These are phyloP conservation scores for Camelina neglecta DNA, from an alignment of 345 rosid genomes.

Conservation along the genomic window DNA sequence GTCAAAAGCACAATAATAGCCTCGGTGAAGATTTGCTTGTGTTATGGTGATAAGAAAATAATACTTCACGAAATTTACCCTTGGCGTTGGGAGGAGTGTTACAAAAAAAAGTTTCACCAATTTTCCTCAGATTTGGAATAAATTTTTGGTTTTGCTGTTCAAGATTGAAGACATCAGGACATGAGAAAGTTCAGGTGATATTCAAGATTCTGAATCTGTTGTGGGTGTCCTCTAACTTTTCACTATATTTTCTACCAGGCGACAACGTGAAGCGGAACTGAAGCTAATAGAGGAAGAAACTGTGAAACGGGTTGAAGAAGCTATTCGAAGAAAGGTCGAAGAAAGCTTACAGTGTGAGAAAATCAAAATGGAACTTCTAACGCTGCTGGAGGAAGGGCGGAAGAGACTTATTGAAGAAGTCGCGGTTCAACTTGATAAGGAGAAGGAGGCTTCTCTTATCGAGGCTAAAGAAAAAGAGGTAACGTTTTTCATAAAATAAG, in stretches of 20 bases:
- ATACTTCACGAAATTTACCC: slow-evolving; percentile 10
- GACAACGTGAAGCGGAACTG: slow-evolving; percentile 84
- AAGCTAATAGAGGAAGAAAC: slow-evolving; percentile 96
- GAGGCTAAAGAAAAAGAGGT: slow-evolving; percentile 88
- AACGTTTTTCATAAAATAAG: slow-evolving; percentile 13
- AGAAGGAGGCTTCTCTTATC: slow-evolving; percentile 68
- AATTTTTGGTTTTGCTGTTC: slow-evolving; percentile 35
- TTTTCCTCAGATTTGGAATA: slow-evolving; percentile 23
- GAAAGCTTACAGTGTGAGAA: slow-evolving; percentile 79
- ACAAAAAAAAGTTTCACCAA: slow-evolving; percentile 15
- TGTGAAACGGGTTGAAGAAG: slow-evolving; percentile 80
- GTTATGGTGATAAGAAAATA: slow-evolving; percentile 41
- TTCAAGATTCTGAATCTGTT: slow-evolving; percentile 20
- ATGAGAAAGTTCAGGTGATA: slow-evolving; percentile 44
- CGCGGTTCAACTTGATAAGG: slow-evolving; percentile 77
- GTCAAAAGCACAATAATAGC: slow-evolving; percentile 62
- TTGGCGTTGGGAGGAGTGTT: slow-evolving; percentile 28
- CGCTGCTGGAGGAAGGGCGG: slow-evolving; percentile 76
- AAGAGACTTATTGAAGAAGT: slow-evolving; percentile 76
- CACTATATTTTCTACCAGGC: slow-evolving; percentile 66
- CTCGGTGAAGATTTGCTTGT: slow-evolving; percentile 64
- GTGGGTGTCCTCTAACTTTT: slow-evolving; percentile 43
- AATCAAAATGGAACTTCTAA: slow-evolving; percentile 68
- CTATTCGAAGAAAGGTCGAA: slow-evolving; percentile 72
- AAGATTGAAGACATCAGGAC: slow-evolving; percentile 49